A percentile compares a stretch with the other conserved stretches of the same genome.
Evolutionary conservation across 1,284 basidiomycete genomes (phyloP).

Genomic region (Pisolithus thermaeus): DNA sequence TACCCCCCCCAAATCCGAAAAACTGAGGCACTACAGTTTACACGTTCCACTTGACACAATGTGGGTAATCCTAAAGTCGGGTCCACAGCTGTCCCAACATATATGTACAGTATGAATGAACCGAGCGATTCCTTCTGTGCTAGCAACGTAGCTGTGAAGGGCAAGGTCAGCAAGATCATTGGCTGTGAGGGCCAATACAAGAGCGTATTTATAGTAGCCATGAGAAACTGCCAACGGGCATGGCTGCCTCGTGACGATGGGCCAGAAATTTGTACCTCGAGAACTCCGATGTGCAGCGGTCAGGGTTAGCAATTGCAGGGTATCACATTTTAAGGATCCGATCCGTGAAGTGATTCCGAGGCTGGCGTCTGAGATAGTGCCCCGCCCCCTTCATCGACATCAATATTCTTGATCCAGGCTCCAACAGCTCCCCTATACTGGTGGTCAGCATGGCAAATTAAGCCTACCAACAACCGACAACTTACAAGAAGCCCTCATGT

Average conservation of each 20-base stretch:
- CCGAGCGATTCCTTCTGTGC: too few relatives aligned
- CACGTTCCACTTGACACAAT: too few relatives aligned
- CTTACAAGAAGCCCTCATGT: constrained; percentile 97
- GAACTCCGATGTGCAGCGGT: not conserved
- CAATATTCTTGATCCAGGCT: constrained; percentile 95
- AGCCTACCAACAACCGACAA: constrained; percentile 20
- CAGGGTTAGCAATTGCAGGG: not conserved
- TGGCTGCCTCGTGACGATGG: constrained; percentile 18
- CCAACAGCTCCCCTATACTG: constrained; percentile 75
- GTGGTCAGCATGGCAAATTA: constrained; percentile 4
- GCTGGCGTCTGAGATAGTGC: constrained; percentile 1
- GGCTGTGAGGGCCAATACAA: constrained; percentile 9
- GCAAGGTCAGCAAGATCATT: constrained; percentile 4
- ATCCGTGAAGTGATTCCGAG: not conserved
- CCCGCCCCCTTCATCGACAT: constrained; percentile 31
- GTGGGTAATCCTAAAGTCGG: too few relatives aligned
- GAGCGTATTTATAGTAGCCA: constrained; percentile 16
- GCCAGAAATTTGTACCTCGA: not conserved
- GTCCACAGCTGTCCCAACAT: too few relatives aligned
- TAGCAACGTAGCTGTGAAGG: not conserved
- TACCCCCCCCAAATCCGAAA: too few relatives aligned
- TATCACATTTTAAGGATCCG: too few relatives aligned
- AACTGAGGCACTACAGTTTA: too few relatives aligned
- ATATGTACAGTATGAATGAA: too few relatives aligned
- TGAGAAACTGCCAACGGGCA: constrained; percentile 13